Base-by-base conservation (phyloP, 2,329 filamentous ascomycete species). In the Pseudopithomyces maydicus region DNA sequence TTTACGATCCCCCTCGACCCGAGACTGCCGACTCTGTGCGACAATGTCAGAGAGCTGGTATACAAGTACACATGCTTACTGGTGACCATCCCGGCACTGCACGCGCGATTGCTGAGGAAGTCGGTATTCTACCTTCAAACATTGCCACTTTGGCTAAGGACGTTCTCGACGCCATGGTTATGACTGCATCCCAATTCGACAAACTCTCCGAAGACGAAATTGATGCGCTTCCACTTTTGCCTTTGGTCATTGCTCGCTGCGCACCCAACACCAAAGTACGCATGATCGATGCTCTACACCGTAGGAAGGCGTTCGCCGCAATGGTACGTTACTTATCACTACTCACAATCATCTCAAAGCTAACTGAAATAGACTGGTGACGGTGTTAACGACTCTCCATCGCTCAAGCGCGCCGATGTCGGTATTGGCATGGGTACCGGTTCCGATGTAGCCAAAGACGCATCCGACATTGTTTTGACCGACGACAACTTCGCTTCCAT, bases 361-460 rank as follows among this genome's bases (percentile, higher is more conserved):
- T 62, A 58, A 52, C 38, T n/a, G 3, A 7, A 20, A 23, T 17
- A 64, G 66, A 95, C 91, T 17, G 91, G 91, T 56, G 91, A 96
- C 66, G 91, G 91, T 45, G 91, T 95, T 60, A 96, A 96, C 70
- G 91, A 96, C 70, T 90, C 90, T 1, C 91, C 91, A 0, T 92
- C 90, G 4, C 82, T 96, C 33, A 90, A 91, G 65, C 84, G 86
- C 43, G 89, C 91, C 2, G 92, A 96, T 69, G 90, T 96, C 6
- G 91, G 90, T 62, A 96, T 95, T 63, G 91, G 91, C 53, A 96
- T 96, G 91, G 91, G 91, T n/a, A 88, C 89, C 14, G 91, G 91
- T 1, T 92, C 88, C 11, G 91, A 95, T 66, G 91, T 96, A 6
- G 91, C 91, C 59, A 96, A 95, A 75, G 90, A 89, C 42, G 91